These are phyloP conservation scores for Cubamyces lactineus DNA, from an alignment of 768 basidiomycete genomes.

Conservation along the genomic window DNA sequence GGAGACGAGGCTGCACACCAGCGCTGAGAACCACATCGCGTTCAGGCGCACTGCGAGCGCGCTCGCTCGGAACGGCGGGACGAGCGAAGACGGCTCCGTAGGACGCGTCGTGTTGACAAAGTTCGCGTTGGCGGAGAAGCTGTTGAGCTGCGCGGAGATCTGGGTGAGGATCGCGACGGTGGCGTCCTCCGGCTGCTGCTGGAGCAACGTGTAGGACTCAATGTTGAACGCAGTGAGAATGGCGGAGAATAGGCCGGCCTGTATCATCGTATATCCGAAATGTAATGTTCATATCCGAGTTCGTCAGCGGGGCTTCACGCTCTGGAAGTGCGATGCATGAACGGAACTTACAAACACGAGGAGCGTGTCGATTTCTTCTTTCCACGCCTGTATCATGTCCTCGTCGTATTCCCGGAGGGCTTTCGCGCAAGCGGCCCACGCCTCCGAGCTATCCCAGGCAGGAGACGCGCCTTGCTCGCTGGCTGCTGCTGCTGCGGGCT, in stretches of 20 bases:
- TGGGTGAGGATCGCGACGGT: conserved; percentile 15
- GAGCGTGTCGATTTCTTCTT: conserved; percentile 31
- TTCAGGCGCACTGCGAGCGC: conserved; percentile 21
- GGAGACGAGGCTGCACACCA: conserved; percentile 22
- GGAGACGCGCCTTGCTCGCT: neutral
- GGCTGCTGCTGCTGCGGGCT: neutral
- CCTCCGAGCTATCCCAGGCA: conserved; percentile 20
- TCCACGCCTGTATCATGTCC: conserved; percentile 26
- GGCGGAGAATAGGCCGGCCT: conserved; percentile 30
- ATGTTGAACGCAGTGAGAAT: conserved; percentile 28
- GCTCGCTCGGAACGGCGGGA: neutral
- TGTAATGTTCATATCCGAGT: too few relatives aligned
- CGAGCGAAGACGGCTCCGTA: neutral
- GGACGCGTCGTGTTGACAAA: conserved; percentile 14
- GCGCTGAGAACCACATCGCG: conserved; percentile 26
- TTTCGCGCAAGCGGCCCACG: conserved; percentile 28
- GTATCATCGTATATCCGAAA: neutral
- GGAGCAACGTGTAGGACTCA: conserved; percentile 24
- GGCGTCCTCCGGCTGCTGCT: conserved; percentile 19
- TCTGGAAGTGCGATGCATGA: neutral
- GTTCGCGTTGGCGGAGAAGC: conserved; percentile 10
- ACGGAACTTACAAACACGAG: conserved; percentile 29
- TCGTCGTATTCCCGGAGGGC: conserved; percentile 26
- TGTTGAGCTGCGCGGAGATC: conserved; percentile 24
- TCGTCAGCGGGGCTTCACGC: neutral